Evolutionary conservation across 1,139 yeast species (phyloP), one percentile per base, ranked within the genome.

Genomic region (Tardiomyces digboiensis): DNA sequence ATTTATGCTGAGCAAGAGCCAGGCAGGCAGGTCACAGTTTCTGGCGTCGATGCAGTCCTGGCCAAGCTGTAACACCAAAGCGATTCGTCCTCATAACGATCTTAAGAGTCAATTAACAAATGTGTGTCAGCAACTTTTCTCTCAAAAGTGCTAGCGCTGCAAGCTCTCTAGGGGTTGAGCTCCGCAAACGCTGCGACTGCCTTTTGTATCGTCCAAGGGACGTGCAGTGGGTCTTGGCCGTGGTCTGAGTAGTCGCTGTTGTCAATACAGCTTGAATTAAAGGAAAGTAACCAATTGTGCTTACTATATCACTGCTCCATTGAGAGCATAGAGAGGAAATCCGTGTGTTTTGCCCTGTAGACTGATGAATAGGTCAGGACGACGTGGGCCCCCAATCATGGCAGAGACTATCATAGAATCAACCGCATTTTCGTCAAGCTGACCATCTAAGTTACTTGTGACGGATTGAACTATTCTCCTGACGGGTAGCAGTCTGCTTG

Each of bases 1-100:
- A 65, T 67, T 42, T 85, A 81, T 63, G 69, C 80, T 44, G 89
- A 77, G 52, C 73, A 71, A 59, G 96, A 87, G 66, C 68, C 74
- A 29, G 44, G 46, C 21, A 60, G 56, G 47, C 84, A 71, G 40
- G 85, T 75, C 56, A 72, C 80, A 43, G 85, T 78, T 49, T 77
- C 86, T 42, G 72, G 81, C 47, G 80, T 76, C 43, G 78, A 75
- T 29, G 76, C 78, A 44, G 72, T 82, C 41, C 53, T 60, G 39
- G 59, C 70, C 42, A 62, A 65, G 52, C 59, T 67, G 41, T 66
- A 60, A 52, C n/a, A n/a, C n/a, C n/a, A n/a, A n/a, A n/a, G n/a
- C n/a, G n/a, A n/a, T n/a, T n/a, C n/a, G n/a, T n/a, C n/a, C n/a
- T n/a, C n/a, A n/a, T n/a, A n/a, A n/a, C n/a, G n/a, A n/a, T n/a